Base-by-base conservation (phyloP, 805 yeast species). In the Lipomyces yamadae region DNA sequence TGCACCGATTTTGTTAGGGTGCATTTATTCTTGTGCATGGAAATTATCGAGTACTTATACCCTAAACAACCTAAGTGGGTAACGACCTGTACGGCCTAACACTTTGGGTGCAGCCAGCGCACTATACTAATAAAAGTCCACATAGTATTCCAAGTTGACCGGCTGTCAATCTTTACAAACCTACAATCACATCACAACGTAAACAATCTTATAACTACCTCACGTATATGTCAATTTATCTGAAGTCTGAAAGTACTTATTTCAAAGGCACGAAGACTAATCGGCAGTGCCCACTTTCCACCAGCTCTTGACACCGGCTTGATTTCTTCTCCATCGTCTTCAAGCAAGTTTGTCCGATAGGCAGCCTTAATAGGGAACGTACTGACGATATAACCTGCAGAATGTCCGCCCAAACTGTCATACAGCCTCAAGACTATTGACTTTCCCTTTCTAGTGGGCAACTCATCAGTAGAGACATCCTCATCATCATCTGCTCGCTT, bases 401-500 rank as follows among this genome's bases (percentile, higher is more conserved):
- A 81, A 61, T 81, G 80, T 56, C 98, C 98, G 4, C 99, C 99
- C 56, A 94, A 81, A 0, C 96, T 80, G 75, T 94, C 99, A 78
- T 92, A 94, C 0, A 92, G 83, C 72, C 98, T 85, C 35, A 90
- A 80, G 33, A 92, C 81, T 34, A 91, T 79, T 8, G 88, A 83
- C 71, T 82, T 83, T 13, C 74, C 73, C 15, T 53, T 62, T 59
- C 62, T 66, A 56, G 83, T 81, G 7, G 88, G 85, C 56, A 83
- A 76, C 35, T 77, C 74, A 3, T 78, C 78, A 8, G 70, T 67
- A 54, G 70, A 61, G 7, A 74, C 72, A 55, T 85, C 82, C 57
- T 76, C 80, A 76, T 94, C 98, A 74, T 89, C 92, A 75, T 93
- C 98, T 11, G 91, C 92, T 72, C 98, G 85, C 79, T 95, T 95